phyloP scores from a whole-genome alignment of 1,139 yeast species.

The Kodamaea alishanica region DNA sequence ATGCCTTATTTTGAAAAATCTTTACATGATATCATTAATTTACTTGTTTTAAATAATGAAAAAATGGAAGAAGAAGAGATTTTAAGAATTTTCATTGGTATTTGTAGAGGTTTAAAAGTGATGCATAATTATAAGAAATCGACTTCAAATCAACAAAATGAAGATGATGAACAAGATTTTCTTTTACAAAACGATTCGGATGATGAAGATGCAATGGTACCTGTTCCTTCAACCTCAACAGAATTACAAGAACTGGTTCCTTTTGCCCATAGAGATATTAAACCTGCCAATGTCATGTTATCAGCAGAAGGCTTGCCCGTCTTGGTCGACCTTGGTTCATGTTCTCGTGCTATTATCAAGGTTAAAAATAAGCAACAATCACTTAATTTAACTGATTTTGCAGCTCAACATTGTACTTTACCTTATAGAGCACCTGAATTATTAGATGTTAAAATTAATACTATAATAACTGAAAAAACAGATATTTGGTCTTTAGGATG shows the following conservation, averaged over 20 bases:
- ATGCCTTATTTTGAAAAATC: constrained; percentile 73
- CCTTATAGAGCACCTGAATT: constrained; percentile 92
- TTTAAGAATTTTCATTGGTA: constrained; percentile 57
- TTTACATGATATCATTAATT: constrained; percentile 72
- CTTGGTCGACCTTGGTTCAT: constrained; percentile 80
- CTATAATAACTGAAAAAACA: constrained; percentile 62
- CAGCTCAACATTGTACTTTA: constrained; percentile 81
- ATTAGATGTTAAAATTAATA: constrained; percentile 67
- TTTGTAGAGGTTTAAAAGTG: constrained; percentile 69
- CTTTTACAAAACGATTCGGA: constrained; percentile 20
- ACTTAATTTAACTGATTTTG: constrained; percentile 69
- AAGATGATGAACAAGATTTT: constrained; percentile 30
- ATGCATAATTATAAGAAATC: constrained; percentile 63
- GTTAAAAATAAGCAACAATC: constrained; percentile 67
- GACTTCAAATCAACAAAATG: constrained; percentile 17
- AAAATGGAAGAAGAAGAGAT: constrained; percentile 61
- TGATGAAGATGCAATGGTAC: constrained; percentile 17
- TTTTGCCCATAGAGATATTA: constrained; percentile 81
- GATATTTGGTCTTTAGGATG: constrained; percentile 95
- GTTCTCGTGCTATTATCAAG: constrained; percentile 57
- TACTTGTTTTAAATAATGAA: constrained; percentile 52
- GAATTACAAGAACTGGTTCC: constrained; percentile 61
- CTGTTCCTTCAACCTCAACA: constrained; percentile 23
- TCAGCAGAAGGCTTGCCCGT: constrained; percentile 73
- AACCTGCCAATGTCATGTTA: constrained; percentile 86